A percentile compares a stretch with the other conserved stretches of the same genome.
phyloP scores from a whole-genome alignment of 31 red algal species.

The Endocladia muricata region DNA sequence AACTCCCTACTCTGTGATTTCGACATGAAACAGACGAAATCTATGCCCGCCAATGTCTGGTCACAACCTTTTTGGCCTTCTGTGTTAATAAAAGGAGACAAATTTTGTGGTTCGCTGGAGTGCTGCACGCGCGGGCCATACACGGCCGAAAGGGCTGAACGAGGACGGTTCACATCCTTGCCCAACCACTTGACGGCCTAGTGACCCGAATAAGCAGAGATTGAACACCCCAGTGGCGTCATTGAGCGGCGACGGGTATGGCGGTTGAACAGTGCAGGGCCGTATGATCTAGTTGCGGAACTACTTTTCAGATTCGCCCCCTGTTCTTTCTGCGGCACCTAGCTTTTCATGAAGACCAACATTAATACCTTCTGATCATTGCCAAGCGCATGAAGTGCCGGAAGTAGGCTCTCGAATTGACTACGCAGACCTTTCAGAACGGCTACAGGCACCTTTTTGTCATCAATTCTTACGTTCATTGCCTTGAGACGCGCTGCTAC shows the following conservation, averaged over 20 bases:
- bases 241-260: not conserved
- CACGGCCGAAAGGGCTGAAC: too few species aligned
- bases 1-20: too few species aligned
- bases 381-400: conserved; percentile 11
- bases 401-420: conserved; percentile 32
- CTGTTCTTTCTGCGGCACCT: conserved; percentile 23
- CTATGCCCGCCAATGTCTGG: too few species aligned
- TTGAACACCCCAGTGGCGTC: not conserved
- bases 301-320: not conserved
- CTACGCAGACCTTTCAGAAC: conserved; percentile 13
- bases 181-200: too few species aligned
- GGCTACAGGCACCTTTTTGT: conserved; percentile 21
- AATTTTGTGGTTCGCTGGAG: too few species aligned
- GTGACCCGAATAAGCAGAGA: too few species aligned
- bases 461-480: conserved; percentile 28
- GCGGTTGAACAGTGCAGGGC: too few species aligned
- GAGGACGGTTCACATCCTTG: too few species aligned
- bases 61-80: too few species aligned
- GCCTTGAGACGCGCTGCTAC: conserved; percentile 21
- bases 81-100: too few species aligned
- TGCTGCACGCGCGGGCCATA: too few species aligned
- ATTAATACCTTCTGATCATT: not conserved
- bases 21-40: too few species aligned
- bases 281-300: not conserved
- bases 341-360: conserved; percentile 17